Evolutionary conservation across 2,329 filamentous ascomycete genomes (phyloP), one percentile per base, ranked within the genome.

Genomic region (Botrytis fabae): DNA sequence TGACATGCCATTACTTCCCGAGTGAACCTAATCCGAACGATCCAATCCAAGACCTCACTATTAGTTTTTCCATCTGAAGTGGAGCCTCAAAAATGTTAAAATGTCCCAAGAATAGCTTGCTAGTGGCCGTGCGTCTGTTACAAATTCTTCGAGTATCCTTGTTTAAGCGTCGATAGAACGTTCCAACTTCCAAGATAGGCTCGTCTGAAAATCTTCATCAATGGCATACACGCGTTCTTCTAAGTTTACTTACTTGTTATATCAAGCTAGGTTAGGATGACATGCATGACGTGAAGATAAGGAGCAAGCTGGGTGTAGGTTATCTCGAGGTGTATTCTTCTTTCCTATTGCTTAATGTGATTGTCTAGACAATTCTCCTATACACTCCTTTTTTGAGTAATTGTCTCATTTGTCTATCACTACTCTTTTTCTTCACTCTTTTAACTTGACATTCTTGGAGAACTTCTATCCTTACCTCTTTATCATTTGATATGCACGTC

Each of bases 281-380:
- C 48, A 51, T 66, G 46, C 48, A 51, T 66, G 46, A 51, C 18
- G 32, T 66, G 44, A 66, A n/a, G 44, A 22, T 66, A 66, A 66
- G 63, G 44, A 18, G 44, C 44, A 51, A 32, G 32, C 32, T 66
- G 46, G 6, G 20, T 66, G 32, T 38, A 66, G 32, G 12, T 38
- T 20, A 51, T 66, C 44, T 66, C 22, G 7, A 66, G 22, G 20
- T 8, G 16, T 66, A 7, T n/a, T 9, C 7, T 40, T 66, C 28
- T n/a, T n/a, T 51, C n/a, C 32, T 38, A n/a, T 51, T 66, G 28
- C 44, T n/a, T 20, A 25, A 61, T 40, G 9, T 38, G 32, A 54
- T 61, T 38, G 38, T 22, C 20, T 38, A 38, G 5, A 14, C 35
- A 40, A 7, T 40, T 61, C 22, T 35, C n/a, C 59, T 35, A 8